phyloP scores from a whole-genome alignment of 2,329 filamentous ascomycete genomes.

The Calonectria leucothoes region DNA sequence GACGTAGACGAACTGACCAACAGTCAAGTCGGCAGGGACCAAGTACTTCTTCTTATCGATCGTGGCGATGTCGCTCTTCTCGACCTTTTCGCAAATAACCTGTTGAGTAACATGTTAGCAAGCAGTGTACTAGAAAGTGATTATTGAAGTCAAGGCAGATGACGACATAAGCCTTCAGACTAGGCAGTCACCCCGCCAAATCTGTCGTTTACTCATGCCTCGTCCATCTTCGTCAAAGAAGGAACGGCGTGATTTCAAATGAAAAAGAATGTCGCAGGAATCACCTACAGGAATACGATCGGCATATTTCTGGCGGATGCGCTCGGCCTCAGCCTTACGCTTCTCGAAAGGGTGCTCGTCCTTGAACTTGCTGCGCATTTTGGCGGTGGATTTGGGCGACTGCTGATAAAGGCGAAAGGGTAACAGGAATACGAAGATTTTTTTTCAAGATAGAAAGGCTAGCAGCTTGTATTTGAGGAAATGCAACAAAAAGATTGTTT shows the following conservation, averaged over 20 bases:
- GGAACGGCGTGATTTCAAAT: background rate
- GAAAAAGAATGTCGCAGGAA: slow-evolving; percentile 2
- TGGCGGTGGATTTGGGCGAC: slow-evolving; percentile 56
- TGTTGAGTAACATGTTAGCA: slow-evolving; percentile 51
- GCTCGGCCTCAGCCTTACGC: slow-evolving; percentile 99
- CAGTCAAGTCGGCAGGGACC: slow-evolving; percentile 95
- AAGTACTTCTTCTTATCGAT: slow-evolving; percentile 99
- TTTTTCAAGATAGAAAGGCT: slow-evolving; percentile 21
- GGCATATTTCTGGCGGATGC: slow-evolving; percentile 98
- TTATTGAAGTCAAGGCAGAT: background rate
- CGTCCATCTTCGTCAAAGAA: background rate
- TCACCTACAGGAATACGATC: slow-evolving; percentile 94
- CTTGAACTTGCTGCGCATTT: slow-evolving; percentile 99
- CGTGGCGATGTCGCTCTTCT: slow-evolving; percentile 98
- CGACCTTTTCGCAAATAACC: slow-evolving; percentile 99
- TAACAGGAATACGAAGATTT: slow-evolving; percentile 30
- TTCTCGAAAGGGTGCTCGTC: slow-evolving; percentile 99
- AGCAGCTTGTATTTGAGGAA: slow-evolving; percentile 9
- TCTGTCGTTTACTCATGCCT: background rate
- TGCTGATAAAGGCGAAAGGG: slow-evolving; percentile 27
- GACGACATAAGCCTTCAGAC: background rate
- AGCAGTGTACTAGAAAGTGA: background rate
- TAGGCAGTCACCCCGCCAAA: slow-evolving; percentile 34
- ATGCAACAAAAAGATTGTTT: slow-evolving; percentile 11
- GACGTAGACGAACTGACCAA: slow-evolving; percentile 99